phyloP scores from a whole-genome alignment of 495 filamentous ascomycete species.

The Lepraria neglecta region DNA sequence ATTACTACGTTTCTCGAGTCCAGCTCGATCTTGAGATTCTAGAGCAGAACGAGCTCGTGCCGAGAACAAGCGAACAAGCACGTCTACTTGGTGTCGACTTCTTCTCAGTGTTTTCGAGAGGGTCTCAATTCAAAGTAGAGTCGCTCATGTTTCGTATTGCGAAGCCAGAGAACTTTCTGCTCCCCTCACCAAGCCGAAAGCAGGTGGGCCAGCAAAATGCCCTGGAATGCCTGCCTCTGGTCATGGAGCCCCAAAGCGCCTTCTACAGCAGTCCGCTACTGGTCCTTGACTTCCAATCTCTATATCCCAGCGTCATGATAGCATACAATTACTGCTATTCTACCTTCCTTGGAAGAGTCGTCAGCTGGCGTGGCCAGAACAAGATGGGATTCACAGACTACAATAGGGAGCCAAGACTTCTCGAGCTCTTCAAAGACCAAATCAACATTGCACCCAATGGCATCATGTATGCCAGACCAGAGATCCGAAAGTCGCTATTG shows the following conservation, averaged over 20 bases:
- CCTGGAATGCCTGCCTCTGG: slow-evolving; percentile 86
- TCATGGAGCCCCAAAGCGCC: slow-evolving; percentile 95
- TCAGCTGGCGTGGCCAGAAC: slow-evolving; percentile 78
- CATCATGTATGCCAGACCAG: slow-evolving; percentile 85
- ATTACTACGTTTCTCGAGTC: slow-evolving; percentile 71
- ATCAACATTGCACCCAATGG: slow-evolving; percentile 95
- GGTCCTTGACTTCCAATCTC: slow-evolving; percentile 90
- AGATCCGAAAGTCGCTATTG: slow-evolving; percentile 80
- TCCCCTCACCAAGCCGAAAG: slow-evolving; percentile 81
- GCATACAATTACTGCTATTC: slow-evolving; percentile 99
- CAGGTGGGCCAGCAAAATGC: slow-evolving; percentile 94
- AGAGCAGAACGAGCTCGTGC: slow-evolving; percentile 80
- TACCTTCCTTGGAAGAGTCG: slow-evolving; percentile 82
- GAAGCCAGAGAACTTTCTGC: slow-evolving; percentile 89
- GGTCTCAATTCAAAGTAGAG: slow-evolving; percentile 97
- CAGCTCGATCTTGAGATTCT: slow-evolving; percentile 85
- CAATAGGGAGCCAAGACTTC: slow-evolving; percentile 61
- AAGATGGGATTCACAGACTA: slow-evolving; percentile 95
- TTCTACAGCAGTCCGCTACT: slow-evolving; percentile 88
- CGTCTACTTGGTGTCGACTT: slow-evolving; percentile 92
- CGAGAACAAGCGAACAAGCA: slow-evolving; percentile 90
- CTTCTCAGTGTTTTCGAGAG: slow-evolving; percentile 86
- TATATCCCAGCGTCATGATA: slow-evolving; percentile 98
- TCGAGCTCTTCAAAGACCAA: slow-evolving; percentile 74
- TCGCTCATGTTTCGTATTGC: slow-evolving; percentile 98